These are phyloP conservation scores for Aspergillus hortae DNA, from an alignment of 2,329 filamentous ascomycete genomes.

Conservation along the genomic window DNA sequence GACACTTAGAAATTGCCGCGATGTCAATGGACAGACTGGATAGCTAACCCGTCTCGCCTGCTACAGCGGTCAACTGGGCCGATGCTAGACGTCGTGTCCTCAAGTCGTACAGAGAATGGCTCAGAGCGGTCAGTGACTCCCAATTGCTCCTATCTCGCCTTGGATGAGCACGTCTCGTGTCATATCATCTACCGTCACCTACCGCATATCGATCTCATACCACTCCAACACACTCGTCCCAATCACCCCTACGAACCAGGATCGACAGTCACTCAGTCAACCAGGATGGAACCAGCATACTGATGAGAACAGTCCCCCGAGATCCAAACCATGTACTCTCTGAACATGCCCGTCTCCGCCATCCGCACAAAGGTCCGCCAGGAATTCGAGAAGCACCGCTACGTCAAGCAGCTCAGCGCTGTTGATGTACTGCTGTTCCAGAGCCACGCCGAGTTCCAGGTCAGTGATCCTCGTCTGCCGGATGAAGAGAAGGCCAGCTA, in stretches of 20 bases:
- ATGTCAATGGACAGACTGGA: constrained; percentile 17
- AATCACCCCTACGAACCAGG: no score
- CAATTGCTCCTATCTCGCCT: not conserved
- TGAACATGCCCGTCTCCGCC: constrained; percentile 80
- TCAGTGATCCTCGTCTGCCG: constrained; percentile 37
- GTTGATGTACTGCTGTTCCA: constrained; percentile 89
- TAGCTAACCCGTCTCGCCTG: constrained; percentile 21
- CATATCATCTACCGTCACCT: not conserved
- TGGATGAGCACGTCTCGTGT: not conserved
- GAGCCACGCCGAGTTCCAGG: constrained; percentile 92
- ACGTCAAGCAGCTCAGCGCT: constrained; percentile 80
- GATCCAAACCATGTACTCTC: constrained; percentile 94
- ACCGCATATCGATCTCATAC: not conserved
- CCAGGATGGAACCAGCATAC: not conserved
- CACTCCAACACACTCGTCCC: not conserved
- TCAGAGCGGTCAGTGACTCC: constrained; percentile 75
- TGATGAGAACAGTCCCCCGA: constrained; percentile 70
- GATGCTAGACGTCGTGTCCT: constrained; percentile 87
- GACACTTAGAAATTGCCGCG: constrained; percentile 21
- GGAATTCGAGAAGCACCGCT: constrained; percentile 95
- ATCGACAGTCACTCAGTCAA: not conserved
- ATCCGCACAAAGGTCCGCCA: constrained; percentile 92
- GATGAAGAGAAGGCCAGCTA: no score
- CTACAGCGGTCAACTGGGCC: constrained; percentile 76
- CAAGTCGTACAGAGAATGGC: constrained; percentile 89